A percentile compares a stretch with the other conserved stretches of the same genome.
phyloP scores from a whole-genome alignment of 2,329 filamentous ascomycete genomes.

The Sclerotinia minor region DNA sequence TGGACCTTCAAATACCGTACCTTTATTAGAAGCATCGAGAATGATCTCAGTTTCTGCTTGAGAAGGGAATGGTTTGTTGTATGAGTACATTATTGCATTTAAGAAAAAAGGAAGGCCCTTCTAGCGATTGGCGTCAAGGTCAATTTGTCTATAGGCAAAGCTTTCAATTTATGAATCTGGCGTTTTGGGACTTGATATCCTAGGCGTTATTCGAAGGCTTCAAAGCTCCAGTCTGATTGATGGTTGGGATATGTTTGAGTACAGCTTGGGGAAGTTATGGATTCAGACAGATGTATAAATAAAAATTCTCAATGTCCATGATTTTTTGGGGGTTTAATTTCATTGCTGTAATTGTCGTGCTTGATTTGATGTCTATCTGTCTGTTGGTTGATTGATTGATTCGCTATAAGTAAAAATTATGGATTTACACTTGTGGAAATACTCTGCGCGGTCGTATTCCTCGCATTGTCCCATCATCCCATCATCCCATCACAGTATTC shows the following conservation, averaged over 20 bases:
- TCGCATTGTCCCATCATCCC: too few relatives aligned
- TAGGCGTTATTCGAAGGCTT: constrained; percentile 16
- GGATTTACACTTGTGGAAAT: background rate
- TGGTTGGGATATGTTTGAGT: constrained; percentile 9
- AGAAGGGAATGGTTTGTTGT: constrained; percentile 1
- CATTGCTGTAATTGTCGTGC: background rate
- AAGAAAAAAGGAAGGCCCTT: constrained; percentile 8
- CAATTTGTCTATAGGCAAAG: constrained; percentile 3
- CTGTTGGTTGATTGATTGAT: background rate
- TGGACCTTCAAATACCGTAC: constrained; percentile 6
- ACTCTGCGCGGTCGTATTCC: too few relatives aligned
- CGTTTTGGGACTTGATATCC: constrained; percentile 21
- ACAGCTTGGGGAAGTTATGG: background rate
- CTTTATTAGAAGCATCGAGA: constrained; percentile 24
- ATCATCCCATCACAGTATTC: too few relatives aligned
- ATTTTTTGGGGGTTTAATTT: background rate
- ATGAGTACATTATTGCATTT: constrained; percentile 21
- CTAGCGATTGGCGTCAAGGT: constrained; percentile 18
- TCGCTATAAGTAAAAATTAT: background rate
- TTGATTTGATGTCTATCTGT: background rate
- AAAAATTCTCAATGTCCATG: constrained; percentile 4
- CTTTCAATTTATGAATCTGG: constrained; percentile 15
- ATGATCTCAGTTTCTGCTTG: constrained; percentile 21
- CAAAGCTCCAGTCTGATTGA: background rate
- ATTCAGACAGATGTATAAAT: constrained; percentile 5